These are phyloP conservation scores for Kockiozyma suomiensis DNA, from an alignment of 805 yeast species.

Conservation along the genomic window DNA sequence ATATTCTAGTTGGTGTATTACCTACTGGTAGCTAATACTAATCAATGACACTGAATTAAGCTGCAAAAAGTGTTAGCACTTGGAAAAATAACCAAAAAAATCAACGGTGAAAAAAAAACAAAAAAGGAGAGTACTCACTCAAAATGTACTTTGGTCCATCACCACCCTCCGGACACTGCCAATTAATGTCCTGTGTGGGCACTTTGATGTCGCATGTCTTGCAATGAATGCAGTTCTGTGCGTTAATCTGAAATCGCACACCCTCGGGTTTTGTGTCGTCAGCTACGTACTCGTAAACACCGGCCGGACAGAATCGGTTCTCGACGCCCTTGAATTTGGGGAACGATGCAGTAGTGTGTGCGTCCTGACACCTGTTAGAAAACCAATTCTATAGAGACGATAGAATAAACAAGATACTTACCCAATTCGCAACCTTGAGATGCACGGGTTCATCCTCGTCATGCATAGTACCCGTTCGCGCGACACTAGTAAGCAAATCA, in stretches of 20 bases:
- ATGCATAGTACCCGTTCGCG: slow-evolving; percentile 94
- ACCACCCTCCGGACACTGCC: slow-evolving; percentile 99
- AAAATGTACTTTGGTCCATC: slow-evolving; percentile 87
- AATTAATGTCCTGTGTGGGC: slow-evolving; percentile 89
- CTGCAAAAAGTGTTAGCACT: neutral
- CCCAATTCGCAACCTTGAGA: slow-evolving; percentile 53
- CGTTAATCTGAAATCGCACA: slow-evolving; percentile 86
- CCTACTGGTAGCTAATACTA: too few relatives aligned
- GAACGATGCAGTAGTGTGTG: slow-evolving; percentile 69
- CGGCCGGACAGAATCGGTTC: slow-evolving; percentile 95
- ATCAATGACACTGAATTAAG: too few relatives aligned
- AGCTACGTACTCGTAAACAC: slow-evolving; percentile 90
- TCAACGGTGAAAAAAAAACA: neutral
- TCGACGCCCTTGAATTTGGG: slow-evolving; percentile 86
- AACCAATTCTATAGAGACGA: neutral
- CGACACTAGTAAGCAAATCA: slow-evolving; percentile 90
- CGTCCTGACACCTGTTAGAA: slow-evolving; percentile 37
- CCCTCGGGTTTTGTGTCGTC: slow-evolving; percentile 62
- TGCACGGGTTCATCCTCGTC: slow-evolving; percentile 94
- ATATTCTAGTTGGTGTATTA: too few relatives aligned
- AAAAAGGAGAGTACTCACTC: slow-evolving; percentile 3
- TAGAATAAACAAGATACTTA: neutral
- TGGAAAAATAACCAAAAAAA: neutral
- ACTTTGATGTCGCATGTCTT: slow-evolving; percentile 92
- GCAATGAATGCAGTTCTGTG: slow-evolving; percentile 98